phyloP scores from a whole-genome alignment of 192 early-diverging fungal genomes.

The Gaertneriomyces semiglobifer region DNA sequence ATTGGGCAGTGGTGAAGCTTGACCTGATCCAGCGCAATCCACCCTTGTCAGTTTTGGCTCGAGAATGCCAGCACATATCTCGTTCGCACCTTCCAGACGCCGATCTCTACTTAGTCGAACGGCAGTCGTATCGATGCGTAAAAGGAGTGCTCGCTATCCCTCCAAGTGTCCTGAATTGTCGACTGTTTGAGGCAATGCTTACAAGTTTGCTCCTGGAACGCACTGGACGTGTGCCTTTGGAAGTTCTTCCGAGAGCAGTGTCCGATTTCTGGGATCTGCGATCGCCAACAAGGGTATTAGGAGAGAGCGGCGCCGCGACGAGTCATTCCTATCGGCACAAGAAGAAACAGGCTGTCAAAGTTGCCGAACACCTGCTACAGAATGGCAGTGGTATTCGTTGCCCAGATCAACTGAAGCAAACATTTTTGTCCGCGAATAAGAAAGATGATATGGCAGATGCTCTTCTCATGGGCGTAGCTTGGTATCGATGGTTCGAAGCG shows the following conservation, averaged over 20 bases:
- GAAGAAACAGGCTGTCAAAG: constrained; percentile 1
- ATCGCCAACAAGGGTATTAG: too few relatives aligned
- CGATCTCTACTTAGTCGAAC: constrained; percentile 4
- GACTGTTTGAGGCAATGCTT: constrained; percentile 7
- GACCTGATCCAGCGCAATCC: background rate
- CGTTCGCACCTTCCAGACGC: background rate
- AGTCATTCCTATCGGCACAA: background rate
- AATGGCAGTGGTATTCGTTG: background rate
- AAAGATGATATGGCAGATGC: constrained; percentile 14
- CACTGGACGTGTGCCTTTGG: background rate
- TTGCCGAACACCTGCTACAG: background rate
- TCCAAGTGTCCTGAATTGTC: background rate
- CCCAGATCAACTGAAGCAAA: background rate
- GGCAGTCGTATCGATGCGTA: constrained; percentile 2
- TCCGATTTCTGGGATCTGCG: constrained; percentile 4
- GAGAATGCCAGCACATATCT: background rate
- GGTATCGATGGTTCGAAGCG: background rate
- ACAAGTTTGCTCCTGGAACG: background rate
- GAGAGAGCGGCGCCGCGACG: background rate
- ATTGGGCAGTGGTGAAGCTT: constrained; percentile 3
- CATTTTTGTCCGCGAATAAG: background rate
- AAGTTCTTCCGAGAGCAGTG: background rate
- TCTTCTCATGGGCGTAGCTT: constrained; percentile 1
- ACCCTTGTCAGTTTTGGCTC: background rate
- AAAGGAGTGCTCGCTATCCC: background rate